Base-by-base conservation (phyloP, 129 eudicot species). In the Logfia minima region DNA sequence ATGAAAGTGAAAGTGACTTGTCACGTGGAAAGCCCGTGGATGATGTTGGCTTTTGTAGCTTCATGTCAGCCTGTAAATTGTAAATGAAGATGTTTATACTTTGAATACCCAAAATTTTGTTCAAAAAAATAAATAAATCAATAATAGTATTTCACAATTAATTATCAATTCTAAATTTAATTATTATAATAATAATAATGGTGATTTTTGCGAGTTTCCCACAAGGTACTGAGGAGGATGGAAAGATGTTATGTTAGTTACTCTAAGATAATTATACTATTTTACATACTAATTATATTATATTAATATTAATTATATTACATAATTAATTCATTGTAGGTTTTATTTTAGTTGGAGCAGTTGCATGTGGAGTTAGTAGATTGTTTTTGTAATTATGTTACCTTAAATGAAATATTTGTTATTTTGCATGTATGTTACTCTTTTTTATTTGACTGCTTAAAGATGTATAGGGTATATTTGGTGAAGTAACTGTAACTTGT, bases 201-300 rank as follows among this genome's bases (percentile, higher is more conserved):
- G 2, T 0, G 35, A 6, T 41, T 22, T 59, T n/a, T n/a, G 98
- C 80, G 98, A 88, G 63, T 83, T 93, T 35, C 92, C 97, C 19
- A 78, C 88, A n/a, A 92, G 90, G 71, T 78, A 87, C 73, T 90
- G 48, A 74, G 8, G 52, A 17, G 45, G 74, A 68, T 26, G 29
- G 26, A 1, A 24, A 24, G 26, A 24, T 24, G 26, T 24, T 24
- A 24, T 24, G 26, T 24, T 24, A 24, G 26, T 26, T 26, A 0
- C 29, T 24, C 29, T 26, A 26, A 26, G 2, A 26, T 26, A 26
- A 1, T 32, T 32, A 0, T 4, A 32, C 7, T 32, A 32, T 32
- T 32, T 32, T 0, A 32, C 5, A 19, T 70, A 22, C 1, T 3
- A 9, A 24, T 24, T 24, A 24, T 22, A 58, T 26, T 1, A 26